A percentile compares a stretch with the other conserved stretches of the same genome.
phyloP scores from a whole-genome alignment of 306 rosid species.

The Quercus robur region DNA sequence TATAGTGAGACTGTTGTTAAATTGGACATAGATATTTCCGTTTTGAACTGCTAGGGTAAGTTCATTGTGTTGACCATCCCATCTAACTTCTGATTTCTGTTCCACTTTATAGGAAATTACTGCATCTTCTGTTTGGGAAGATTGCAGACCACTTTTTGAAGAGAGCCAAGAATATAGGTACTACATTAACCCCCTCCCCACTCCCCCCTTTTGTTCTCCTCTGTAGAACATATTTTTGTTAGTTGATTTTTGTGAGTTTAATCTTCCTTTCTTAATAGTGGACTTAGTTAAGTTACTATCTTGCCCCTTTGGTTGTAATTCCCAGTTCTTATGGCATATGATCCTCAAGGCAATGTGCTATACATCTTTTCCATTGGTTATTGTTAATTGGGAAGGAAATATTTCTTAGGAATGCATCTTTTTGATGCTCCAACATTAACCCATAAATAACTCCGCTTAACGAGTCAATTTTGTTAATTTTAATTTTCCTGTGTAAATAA shows the following conservation, averaged over 20 bases:
- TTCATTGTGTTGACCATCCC: conserved; percentile 12
- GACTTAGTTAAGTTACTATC: too few relatives aligned
- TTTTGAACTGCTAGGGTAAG: conserved; percentile 14
- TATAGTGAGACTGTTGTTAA: conserved; percentile 21
- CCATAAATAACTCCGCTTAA: too few relatives aligned
- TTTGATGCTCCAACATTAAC: too few relatives aligned
- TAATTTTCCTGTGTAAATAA: too few relatives aligned
- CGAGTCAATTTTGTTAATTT: too few relatives aligned
- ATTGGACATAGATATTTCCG: not conserved
- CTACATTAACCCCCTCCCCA: not conserved
- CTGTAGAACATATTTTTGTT: not conserved
- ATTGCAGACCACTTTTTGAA: conserved; percentile 75
- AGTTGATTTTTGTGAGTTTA: not conserved
- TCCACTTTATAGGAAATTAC: conserved; percentile 62
- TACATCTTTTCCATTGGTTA: too few relatives aligned
- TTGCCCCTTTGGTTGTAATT: not conserved
- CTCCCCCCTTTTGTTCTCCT: not conserved
- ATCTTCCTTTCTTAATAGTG: too few relatives aligned
- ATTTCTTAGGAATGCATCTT: too few relatives aligned
- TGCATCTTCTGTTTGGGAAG: conserved; percentile 81
- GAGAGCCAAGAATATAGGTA: conserved; percentile 94
- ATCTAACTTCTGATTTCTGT: conserved; percentile 18
- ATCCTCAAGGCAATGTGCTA: too few relatives aligned
- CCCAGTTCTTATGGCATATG: too few relatives aligned
- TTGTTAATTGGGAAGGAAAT: too few relatives aligned